phyloP scores from a whole-genome alignment of 2,329 filamentous ascomycete genomes.

The Microcyclospora pomicola region DNA sequence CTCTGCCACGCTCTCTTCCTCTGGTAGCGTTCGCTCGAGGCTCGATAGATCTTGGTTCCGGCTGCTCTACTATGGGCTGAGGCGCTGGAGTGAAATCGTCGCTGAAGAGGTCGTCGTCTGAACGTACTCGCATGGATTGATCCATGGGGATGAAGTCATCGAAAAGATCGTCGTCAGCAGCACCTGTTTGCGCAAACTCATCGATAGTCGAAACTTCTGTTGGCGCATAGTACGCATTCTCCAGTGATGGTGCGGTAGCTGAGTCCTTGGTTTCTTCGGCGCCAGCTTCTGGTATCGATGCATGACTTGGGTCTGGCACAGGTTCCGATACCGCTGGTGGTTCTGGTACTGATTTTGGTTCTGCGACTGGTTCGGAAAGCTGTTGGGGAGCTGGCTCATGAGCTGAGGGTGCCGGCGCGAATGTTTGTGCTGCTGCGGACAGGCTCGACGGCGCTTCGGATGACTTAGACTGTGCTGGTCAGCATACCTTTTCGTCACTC shows the following conservation, averaged over 20 bases:
- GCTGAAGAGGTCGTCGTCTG: constrained; percentile 37
- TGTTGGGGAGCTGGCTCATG: constrained; percentile 1
- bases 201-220: constrained; percentile 5
- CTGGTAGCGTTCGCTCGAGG: not conserved
- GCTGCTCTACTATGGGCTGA: constrained; percentile 25
- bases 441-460: constrained; percentile 3
- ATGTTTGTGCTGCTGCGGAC: constrained; percentile 7
- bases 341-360: too few species aligned
- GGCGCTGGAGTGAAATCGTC: constrained; percentile 36
- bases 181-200: constrained; percentile 22
- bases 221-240: constrained; percentile 5
- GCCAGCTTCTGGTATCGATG: too few species aligned
- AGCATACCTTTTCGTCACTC: not conserved
- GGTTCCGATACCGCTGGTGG: too few species aligned
- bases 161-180: constrained; percentile 21
- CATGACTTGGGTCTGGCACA: too few species aligned
- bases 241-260: constrained; percentile 2
- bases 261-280: not conserved
- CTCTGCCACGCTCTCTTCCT: constrained; percentile 1
- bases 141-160: constrained; percentile 24
- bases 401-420: constrained; percentile 4
- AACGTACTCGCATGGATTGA: constrained; percentile 36
- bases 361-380: too few species aligned
- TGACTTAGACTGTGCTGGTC: not conserved
- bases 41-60: not conserved